Conservation (phyloP, 305 asterid genomes). For the Fraxinus greggii region DNA sequence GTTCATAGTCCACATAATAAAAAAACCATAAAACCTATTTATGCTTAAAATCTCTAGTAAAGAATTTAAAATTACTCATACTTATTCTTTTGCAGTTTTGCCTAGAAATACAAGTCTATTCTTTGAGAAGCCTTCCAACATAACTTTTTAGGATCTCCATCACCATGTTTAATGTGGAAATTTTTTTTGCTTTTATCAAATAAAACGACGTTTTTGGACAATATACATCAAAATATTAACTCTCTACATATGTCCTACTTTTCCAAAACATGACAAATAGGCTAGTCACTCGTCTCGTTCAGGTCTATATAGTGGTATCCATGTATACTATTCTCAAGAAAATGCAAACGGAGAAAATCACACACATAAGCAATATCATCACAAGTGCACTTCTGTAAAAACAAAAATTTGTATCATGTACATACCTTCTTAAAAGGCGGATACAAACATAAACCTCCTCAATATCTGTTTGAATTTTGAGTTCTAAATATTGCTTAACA, state of each 20-base stretch:
- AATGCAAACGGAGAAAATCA: slow-evolving; percentile 17
- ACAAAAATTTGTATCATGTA: background rate
- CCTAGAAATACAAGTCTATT: background rate
- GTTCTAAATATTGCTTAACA: slow-evolving; percentile 65
- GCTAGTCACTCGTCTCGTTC: background rate
- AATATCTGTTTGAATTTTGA: slow-evolving; percentile 65
- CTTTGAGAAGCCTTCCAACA: background rate
- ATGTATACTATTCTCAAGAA: background rate
- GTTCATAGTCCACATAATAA: background rate
- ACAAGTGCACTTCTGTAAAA: background rate
- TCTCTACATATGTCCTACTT: background rate
- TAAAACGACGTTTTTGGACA: background rate
- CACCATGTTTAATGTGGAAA: background rate
- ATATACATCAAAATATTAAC: background rate
- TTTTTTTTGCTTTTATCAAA: background rate
- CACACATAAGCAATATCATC: slow-evolving; percentile 3
- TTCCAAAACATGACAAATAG: background rate
- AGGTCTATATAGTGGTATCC: background rate
- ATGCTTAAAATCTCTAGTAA: background rate
- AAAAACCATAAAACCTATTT: background rate
- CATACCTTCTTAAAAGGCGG: slow-evolving; percentile 72
- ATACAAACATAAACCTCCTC: slow-evolving; percentile 80
- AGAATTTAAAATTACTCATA: background rate
- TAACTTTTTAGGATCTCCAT: background rate
- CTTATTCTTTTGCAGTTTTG: background rate